Evolutionary conservation across 139 green algal species (phyloP).

Genomic region (Volvox reticuliferus): DNA sequence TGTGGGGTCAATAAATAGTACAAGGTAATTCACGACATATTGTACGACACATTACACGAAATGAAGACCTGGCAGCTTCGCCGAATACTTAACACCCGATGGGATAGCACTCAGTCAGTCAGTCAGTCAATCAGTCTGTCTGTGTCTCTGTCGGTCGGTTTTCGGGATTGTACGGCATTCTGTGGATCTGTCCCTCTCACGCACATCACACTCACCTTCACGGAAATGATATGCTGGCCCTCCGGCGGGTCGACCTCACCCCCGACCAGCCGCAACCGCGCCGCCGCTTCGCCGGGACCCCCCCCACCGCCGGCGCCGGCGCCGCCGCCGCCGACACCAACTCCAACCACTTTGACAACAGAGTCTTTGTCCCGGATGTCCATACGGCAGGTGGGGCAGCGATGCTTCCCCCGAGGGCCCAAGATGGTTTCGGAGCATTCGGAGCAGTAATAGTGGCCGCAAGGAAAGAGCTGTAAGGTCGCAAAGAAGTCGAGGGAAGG

Average conservation of each 20-base stretch:
- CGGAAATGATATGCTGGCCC: constrained; percentile 28
- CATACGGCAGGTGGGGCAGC: constrained; percentile 17
- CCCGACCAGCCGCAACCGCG: not conserved
- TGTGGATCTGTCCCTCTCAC: too few species aligned
- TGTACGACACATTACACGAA: too few species aligned
- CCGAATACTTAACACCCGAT: too few species aligned
- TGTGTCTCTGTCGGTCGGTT: too few species aligned
- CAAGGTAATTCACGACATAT: too few species aligned
- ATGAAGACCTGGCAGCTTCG: too few species aligned
- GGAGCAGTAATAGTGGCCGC: constrained; percentile 45
- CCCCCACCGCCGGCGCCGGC: not conserved
- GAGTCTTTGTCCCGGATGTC: not conserved
- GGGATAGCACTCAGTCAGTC: too few species aligned
- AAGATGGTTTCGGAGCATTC: not conserved
- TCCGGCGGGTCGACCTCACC: constrained; percentile 55
- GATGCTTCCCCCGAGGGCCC: not conserved
- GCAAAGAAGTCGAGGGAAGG: not conserved
- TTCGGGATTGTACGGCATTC: too few species aligned
- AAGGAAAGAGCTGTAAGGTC: constrained; percentile 19
- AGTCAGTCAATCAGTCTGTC: too few species aligned
- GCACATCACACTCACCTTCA: constrained; percentile 58
- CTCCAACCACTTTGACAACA: not conserved
- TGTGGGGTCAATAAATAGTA: too few species aligned
- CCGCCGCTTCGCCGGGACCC: not conserved
- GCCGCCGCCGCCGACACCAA: not conserved